These are phyloP conservation scores for Dianthus caryophyllus DNA, from an alignment of 148 eudicot genomes.

Conservation along the genomic window DNA sequence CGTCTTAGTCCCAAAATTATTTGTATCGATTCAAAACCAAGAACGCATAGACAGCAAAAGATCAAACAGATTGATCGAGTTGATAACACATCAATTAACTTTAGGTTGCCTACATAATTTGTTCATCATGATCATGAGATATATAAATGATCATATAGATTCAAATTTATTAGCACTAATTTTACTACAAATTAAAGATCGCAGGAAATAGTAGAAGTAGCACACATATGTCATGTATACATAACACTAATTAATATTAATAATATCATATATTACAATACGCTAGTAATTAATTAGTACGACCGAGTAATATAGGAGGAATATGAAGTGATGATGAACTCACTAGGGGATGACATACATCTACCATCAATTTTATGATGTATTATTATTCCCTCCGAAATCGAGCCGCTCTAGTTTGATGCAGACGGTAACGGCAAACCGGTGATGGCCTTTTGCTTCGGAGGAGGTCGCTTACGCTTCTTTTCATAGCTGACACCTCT, in stretches of 20 bases:
- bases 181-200: conserved; percentile 1
- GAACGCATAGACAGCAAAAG: too few species aligned
- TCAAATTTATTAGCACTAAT: background rate
- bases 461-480: conserved; percentile 43
- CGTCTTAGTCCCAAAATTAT: too few species aligned
- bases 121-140: background rate
- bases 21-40: too few species aligned
- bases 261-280: too few species aligned
- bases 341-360: background rate
- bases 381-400: too few species aligned
- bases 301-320: too few species aligned
- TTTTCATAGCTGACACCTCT: conserved; percentile 68
- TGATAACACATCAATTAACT: background rate
- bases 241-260: too few species aligned
- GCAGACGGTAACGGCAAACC: conserved; percentile 9
- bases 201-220: background rate
- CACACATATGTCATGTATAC: background rate
- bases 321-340: too few species aligned
- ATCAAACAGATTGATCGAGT: background rate
- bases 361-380: background rate
- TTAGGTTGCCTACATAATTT: background rate
- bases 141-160: background rate
- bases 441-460: conserved; percentile 14
- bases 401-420: conserved; percentile 4
- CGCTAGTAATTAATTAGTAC: too few species aligned